Evolutionary conservation across 108 stramenopile genomes (phyloP), one percentile per base, ranked within the genome.

Genomic region (Pseudonitzschia delicatissima): DNA sequence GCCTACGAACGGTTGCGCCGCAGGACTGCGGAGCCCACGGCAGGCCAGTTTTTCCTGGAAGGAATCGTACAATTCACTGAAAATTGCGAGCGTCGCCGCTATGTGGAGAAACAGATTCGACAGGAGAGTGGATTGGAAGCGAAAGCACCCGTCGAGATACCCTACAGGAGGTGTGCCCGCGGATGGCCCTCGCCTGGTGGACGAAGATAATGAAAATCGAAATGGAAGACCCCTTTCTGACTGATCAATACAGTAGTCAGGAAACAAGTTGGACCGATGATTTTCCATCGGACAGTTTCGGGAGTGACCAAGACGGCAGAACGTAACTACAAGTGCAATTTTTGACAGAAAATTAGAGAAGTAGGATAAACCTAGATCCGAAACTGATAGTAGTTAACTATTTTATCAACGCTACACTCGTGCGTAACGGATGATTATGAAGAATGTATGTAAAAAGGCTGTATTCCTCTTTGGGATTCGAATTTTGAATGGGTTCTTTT

Each of bases 41-140:
- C 0, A 13, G 27, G 0, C 49, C 69, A 44, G 62, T 55, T 6
- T 35, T 47, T 1, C 35, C 50, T 79, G 64, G 63, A 79, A 21
- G 68, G 48, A 6, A 69, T 79, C 53, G 45, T 36, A 2, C 61
- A 26, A 18, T 79, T 79, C 62, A 34, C 31, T 21, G 35, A 73
- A 26, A 73, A 79, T 66, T 79, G 78, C 44, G 59, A 79, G 58
- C 78, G 72, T 23, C 78, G 78, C 15, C 29, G 57, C 5, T 65
- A 27, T 32, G 27, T 31, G 6, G 72, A 79, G 62, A 55, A 62
- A 50, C 28, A 39, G 28, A 42, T 73, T 12, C 71, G 66, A 27
- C 61, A 68, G 44, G 67, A 72, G 50, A 64, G 32, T 11, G 64
- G 65, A 44, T 62, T 71, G 17, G 36, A 12, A 29, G 26, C 25